These are phyloP conservation scores for Leccinum insolens DNA, from an alignment of 1,284 basidiomycete species.

Conservation along the genomic window DNA sequence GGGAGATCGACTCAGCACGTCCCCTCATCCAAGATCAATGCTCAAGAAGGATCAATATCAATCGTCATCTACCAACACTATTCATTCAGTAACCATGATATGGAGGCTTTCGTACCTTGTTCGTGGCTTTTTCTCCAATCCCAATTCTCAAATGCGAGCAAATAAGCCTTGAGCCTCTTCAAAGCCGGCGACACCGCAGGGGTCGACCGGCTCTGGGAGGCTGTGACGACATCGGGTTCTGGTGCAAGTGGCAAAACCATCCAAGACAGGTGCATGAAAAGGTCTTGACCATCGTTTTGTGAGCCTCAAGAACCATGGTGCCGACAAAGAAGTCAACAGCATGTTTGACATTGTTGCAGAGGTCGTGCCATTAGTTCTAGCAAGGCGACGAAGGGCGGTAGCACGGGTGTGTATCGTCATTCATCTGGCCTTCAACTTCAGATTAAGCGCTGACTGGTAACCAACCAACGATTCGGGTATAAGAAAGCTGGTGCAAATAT, in stretches of 20 bases:
- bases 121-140: not conserved
- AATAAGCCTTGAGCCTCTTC: slow-evolving; percentile 37
- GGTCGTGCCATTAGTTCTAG: no score
- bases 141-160: not conserved
- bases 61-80: not conserved
- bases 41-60: no score
- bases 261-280: slow-evolving; percentile 39
- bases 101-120: not conserved
- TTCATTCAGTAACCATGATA: not conserved
- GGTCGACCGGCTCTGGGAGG: slow-evolving; percentile 35
- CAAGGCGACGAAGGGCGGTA: no score
- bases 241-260: not conserved
- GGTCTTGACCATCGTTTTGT: not conserved
- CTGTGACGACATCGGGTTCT: slow-evolving; percentile 30
- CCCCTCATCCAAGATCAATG: not conserved
- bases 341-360: no score
- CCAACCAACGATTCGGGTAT: slow-evolving; percentile 46
- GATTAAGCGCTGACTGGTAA: not conserved
- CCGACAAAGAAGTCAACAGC: not conserved
- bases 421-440: not conserved
- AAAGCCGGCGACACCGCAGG: slow-evolving; percentile 40
- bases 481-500: slow-evolving; percentile 65
- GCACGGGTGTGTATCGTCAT: no score
- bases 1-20: not conserved
- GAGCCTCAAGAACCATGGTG: slow-evolving; percentile 55